These are phyloP conservation scores for Lactifluus volemus DNA, from an alignment of 768 basidiomycete genomes.

Conservation along the genomic window DNA sequence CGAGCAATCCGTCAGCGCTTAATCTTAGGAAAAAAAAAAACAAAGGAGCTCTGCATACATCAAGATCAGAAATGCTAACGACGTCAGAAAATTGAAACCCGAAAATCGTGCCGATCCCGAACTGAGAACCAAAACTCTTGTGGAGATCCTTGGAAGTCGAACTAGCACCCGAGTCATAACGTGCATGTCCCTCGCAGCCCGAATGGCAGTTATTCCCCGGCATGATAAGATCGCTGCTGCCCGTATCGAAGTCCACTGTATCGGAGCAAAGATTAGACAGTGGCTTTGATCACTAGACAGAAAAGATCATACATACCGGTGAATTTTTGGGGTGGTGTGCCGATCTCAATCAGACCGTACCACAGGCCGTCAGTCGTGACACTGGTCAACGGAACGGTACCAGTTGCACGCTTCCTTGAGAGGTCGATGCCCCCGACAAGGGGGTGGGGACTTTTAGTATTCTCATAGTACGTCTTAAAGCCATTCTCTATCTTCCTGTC, in stretches of 20 bases:
- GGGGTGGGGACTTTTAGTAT: slow-evolving; percentile 14
- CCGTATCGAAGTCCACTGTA: slow-evolving; percentile 34
- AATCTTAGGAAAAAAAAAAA: not conserved
- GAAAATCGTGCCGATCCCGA: slow-evolving; percentile 33
- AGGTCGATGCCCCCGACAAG: not conserved
- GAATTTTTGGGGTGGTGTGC: slow-evolving; percentile 13
- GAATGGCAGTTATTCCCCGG: slow-evolving; percentile 25
- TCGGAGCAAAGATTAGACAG: not conserved
- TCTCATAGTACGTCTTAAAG: slow-evolving; percentile 6
- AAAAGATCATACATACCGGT: not conserved
- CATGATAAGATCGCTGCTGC: slow-evolving; percentile 28
- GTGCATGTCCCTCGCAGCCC: slow-evolving; percentile 23
- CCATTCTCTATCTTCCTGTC: slow-evolving; percentile 12
- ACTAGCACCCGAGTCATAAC: not conserved
- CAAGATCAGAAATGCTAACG: slow-evolving; percentile 32
- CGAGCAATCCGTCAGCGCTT: not conserved
- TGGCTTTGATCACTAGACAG: not conserved
- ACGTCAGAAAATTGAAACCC: slow-evolving; percentile 32
- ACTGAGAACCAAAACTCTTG: slow-evolving; percentile 26
- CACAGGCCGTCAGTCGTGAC: slow-evolving; percentile 1
- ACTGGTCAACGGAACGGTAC: not conserved
- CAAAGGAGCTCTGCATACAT: not conserved
- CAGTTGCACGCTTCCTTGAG: not conserved
- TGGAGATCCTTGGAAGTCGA: slow-evolving; percentile 21
- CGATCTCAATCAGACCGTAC: slow-evolving; percentile 17